Conservation (phyloP, 768 basidiomycete genomes). For the Macrolepiota dolichaula region DNA sequence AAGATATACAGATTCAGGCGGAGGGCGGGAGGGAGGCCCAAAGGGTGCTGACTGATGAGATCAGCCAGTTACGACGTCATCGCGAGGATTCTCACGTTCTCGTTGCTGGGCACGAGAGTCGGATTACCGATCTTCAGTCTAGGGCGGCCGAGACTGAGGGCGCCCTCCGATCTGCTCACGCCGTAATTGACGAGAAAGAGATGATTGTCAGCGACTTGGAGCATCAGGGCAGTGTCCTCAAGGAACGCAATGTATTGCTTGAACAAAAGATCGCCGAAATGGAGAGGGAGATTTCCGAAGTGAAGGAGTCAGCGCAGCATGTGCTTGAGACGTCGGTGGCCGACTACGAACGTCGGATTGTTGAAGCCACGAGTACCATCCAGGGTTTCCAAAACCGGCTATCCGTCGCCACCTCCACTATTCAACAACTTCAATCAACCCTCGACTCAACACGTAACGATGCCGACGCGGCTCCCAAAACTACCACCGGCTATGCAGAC, state of each 20-base stretch:
- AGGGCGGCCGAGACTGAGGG: neutral
- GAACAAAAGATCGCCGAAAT: neutral
- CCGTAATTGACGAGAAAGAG: neutral
- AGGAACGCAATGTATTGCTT: neutral
- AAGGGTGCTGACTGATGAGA: neutral
- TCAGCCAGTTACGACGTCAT: neutral
- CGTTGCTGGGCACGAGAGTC: neutral
- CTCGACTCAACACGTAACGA: neutral
- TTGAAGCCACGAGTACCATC: neutral
- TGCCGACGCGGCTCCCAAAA: neutral
- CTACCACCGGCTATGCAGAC: neutral
- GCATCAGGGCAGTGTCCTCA: neutral
- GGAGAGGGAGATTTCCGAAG: neutral
- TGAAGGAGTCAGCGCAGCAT: neutral
- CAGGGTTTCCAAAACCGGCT: neutral
- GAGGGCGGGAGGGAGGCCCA: neutral
- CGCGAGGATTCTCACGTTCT: neutral
- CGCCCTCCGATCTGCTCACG: neutral
- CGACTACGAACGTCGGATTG: conserved; percentile 1
- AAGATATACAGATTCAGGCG: neutral
- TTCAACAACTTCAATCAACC: conserved; percentile 1
- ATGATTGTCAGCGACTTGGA: neutral
- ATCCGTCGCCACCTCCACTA: neutral
- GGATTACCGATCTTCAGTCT: neutral
- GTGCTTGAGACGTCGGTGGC: neutral